phyloP scores from a whole-genome alignment of 768 basidiomycete genomes.

The Lactifluus subvellereus region DNA sequence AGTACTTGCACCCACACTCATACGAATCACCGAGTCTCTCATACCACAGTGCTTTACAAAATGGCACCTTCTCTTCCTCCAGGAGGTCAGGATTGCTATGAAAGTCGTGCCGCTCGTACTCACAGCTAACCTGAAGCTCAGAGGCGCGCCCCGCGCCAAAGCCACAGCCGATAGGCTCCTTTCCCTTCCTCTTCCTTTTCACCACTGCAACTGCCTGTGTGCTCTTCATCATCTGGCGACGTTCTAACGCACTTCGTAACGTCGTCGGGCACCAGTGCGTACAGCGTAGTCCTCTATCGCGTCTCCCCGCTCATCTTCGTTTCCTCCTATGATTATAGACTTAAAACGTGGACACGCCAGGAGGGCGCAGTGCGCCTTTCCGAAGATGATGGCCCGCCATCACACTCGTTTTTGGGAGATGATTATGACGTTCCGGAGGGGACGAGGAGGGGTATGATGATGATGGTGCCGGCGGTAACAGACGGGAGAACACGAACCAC shows the following conservation, averaged over 20 bases:
- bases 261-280: constrained; percentile 54
- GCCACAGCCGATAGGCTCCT: constrained; percentile 57
- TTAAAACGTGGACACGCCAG: constrained; percentile 47
- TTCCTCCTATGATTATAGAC: constrained; percentile 33
- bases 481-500: background rate
- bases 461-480: constrained; percentile 35
- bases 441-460: constrained; percentile 33
- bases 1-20: no score
- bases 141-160: constrained; percentile 44
- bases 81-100: constrained; percentile 8
- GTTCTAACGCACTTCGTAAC: constrained; percentile 45
- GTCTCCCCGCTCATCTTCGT: background rate
- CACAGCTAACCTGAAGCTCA: constrained; percentile 10
- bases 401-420: constrained; percentile 52
- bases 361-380: constrained; percentile 60
- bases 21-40: background rate
- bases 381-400: constrained; percentile 60
- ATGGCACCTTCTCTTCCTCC: constrained; percentile 15
- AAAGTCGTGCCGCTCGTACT: background rate
- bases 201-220: constrained; percentile 50
- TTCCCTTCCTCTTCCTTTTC: constrained; percentile 46
- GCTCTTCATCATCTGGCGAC: constrained; percentile 57
- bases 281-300: constrained; percentile 19
- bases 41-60: background rate
- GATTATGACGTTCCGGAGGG: constrained; percentile 43